Percentiles rank a stretch among this genome's conserved stretches.
phyloP scores from a whole-genome alignment of 352 stramenopile genomes.

The Globisporangium heterothallicum region DNA sequence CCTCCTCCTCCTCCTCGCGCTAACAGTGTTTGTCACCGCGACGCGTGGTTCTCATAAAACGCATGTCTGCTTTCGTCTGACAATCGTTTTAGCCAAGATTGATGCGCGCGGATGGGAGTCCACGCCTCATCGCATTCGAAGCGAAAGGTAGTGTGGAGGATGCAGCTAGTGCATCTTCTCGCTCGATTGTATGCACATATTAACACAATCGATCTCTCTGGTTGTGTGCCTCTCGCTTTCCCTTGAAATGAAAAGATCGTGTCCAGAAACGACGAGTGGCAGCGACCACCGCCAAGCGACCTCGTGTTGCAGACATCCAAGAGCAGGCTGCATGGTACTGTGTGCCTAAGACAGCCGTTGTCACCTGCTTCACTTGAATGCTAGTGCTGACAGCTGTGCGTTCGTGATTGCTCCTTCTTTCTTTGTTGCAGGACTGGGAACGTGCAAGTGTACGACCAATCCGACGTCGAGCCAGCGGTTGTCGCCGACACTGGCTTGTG shows the following conservation, averaged over 20 bases:
- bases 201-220: neutral
- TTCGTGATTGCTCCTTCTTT: slow-evolving; percentile 8
- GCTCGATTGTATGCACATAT: neutral
- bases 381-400: too few relatives aligned
- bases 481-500: slow-evolving; percentile 30
- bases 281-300: slow-evolving; percentile 16
- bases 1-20: neutral
- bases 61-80: neutral
- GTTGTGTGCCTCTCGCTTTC: too few relatives aligned
- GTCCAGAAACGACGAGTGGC: slow-evolving; percentile 28
- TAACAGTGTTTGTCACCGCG: neutral
- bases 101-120: slow-evolving; percentile 25
- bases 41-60: neutral
- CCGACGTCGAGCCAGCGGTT: slow-evolving; percentile 8
- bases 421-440: slow-evolving; percentile 34
- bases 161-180: too few relatives aligned
- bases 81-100: slow-evolving; percentile 16
- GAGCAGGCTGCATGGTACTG: slow-evolving; percentile 33
- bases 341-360: neutral
- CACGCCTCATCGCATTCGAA: slow-evolving; percentile 64
- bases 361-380: too few relatives aligned
- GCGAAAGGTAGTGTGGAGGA: slow-evolving; percentile 76
- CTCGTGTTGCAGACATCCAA: slow-evolving; percentile 19
- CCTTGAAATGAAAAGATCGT: slow-evolving; percentile 27
- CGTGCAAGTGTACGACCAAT: slow-evolving; percentile 67